A percentile compares a stretch with the other conserved stretches of the same genome.
phyloP scores from a whole-genome alignment of 768 basidiomycete species.

The Suillus clintonianus region DNA sequence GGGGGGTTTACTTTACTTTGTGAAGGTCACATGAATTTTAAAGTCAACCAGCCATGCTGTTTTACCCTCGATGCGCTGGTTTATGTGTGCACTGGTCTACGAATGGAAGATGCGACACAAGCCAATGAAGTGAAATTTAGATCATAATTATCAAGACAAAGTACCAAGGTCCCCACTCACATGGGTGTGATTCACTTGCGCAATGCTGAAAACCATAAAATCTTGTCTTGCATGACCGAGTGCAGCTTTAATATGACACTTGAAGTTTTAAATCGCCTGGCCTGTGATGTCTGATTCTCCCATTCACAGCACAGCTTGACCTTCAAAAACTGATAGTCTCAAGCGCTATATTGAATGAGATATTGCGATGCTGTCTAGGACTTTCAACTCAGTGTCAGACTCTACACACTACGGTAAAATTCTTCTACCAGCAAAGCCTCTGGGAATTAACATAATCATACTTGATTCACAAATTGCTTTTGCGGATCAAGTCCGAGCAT shows the following conservation, averaged over 20 bases:
- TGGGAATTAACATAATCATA: background rate
- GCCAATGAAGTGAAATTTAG: background rate
- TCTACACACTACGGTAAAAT: background rate
- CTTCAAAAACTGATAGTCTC: background rate
- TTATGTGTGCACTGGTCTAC: no score
- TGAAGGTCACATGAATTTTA: no score
- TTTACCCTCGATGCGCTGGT: no score
- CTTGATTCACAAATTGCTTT: background rate
- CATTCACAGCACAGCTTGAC: background rate
- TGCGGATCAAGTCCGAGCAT: background rate
- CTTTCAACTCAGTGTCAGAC: background rate
- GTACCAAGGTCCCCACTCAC: background rate
- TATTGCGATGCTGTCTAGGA: background rate
- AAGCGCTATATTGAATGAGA: background rate
- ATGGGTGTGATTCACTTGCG: background rate
- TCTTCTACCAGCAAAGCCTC: background rate
- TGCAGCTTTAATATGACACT: background rate
- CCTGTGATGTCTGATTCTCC: background rate
- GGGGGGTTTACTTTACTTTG: no score
- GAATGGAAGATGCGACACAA: background rate
- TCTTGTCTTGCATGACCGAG: background rate
- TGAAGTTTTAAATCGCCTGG: background rate
- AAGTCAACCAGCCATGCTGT: no score
- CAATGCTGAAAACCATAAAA: background rate
- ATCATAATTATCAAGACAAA: background rate